Evolutionary conservation across 257 asterid genomes (phyloP), one percentile per base, ranked within the genome.

Genomic region (Gentiana dahurica): DNA sequence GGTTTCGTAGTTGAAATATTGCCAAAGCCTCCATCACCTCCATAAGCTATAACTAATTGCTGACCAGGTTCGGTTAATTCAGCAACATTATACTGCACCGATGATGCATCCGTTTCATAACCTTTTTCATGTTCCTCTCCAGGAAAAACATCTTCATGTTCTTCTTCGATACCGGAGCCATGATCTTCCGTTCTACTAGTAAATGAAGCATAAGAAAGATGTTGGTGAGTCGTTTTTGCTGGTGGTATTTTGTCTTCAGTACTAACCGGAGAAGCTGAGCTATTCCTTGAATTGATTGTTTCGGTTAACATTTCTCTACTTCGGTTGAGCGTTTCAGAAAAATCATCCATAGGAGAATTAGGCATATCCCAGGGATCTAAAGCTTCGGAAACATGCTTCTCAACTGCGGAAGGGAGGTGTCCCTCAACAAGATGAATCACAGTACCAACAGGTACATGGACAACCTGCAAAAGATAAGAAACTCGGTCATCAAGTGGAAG

Each of bases 361-460:
- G 97, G 94, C 56, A 81, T 74, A 50, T 85, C 95, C 98, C 95
- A 88, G 49, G 98, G 98, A 65, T 85, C 87, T 77, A 83, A 65
- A 8, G 70, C 61, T 55, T 75, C 81, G 59, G 90, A 73, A 66
- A 82, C 33, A 55, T 65, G 74, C 59, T 77, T 74, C 73, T 92
- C 94, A 9, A 88, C 79, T n/a, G 57, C 65, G 58, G 84, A 68
- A 57, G 95, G 95, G 62, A 81, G 62, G 72, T 83, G 95, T 11
- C 97, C 98, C 58, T 81, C 79, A 32, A 85, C 45, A 54, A 88
- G 85, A 73, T 88, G 97, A 75, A 87, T 73, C 52, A 80, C 95
- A 15, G 98, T 88, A 62, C 98, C 98, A 53, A 83, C 81, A 43
- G 98, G 97, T 48, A 91, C 95, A 53, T 54, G 70, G 77, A 83